Conservation (phyloP, 176 grass and related monocot species). For the Thalia dealbata region DNA sequence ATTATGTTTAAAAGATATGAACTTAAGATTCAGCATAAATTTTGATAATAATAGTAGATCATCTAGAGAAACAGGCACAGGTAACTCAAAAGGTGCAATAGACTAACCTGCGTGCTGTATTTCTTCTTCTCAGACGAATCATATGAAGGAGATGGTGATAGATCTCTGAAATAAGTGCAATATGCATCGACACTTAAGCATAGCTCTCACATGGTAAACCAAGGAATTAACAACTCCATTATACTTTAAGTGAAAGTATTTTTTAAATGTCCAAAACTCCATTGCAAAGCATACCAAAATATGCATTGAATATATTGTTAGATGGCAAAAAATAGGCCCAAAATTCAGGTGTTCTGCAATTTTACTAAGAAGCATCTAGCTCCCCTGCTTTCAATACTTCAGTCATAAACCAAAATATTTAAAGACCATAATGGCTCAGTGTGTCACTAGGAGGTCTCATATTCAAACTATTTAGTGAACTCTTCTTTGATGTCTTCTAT, state of each 20-base stretch:
- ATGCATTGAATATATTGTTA: not conserved
- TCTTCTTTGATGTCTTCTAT: no score
- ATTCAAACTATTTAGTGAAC: no score
- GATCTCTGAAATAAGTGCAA: conserved; percentile 44
- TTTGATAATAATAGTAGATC: not conserved
- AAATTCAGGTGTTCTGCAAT: not conserved
- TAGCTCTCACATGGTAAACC: not conserved
- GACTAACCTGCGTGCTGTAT: conserved; percentile 62
- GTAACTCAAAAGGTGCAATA: conserved; percentile 10
- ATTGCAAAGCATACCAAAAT: not conserved
- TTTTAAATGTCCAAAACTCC: not conserved
- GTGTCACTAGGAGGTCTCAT: no score
- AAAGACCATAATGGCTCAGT: not conserved
- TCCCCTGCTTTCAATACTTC: not conserved
- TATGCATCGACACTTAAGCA: conserved; percentile 2
- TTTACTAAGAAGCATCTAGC: not conserved
- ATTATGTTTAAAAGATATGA: conserved; percentile 6
- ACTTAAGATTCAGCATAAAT: not conserved
- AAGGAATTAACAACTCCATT: no score
- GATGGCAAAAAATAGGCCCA: not conserved
- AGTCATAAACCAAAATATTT: not conserved
- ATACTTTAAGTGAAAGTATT: not conserved
- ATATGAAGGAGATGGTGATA: conserved; percentile 36
- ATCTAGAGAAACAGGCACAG: not conserved
- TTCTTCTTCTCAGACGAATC: conserved; percentile 49